Evolutionary conservation across 1,284 basidiomycete species (phyloP), one percentile per base, ranked within the genome.

Genomic region (Leccinum pachyderme): DNA sequence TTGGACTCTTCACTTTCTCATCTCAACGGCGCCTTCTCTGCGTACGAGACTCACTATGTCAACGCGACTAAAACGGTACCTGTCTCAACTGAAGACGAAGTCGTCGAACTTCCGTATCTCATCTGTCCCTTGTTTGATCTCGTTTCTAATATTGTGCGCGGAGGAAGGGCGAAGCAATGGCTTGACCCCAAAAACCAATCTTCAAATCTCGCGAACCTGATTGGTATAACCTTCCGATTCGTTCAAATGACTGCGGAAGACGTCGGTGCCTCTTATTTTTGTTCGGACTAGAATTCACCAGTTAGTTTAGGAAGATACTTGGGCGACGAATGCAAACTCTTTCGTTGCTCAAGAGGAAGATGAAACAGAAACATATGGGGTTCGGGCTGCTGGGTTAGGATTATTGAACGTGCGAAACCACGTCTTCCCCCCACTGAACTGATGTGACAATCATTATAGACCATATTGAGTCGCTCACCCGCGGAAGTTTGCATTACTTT

Each of bases 261-360:
- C 67, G 93, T 93, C 65, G 61, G 82, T 75, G 18, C n/a, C 51
- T 28, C 35, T 28, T 35, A 28, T 53, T 18, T 45, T 54, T 39
- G 45, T 43, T 47, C 11, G 18, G 18, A 43, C 37, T 27, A 31
- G 8, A 24, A 9, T 44, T 61, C 52, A 60, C n/a, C 12, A 51
- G 32, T 6, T 51, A 31, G 7, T 15, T 7, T 49, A 95, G 90
- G 94, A 95, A 69, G 93, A 95, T 49, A 89, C 86, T 39, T 98
- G 96, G 95, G 83, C 83, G 4, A 84, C 78, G 52, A 91, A 98
- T 65, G 85, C 92, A 1, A 96, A 97, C 61, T 86, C 89, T 2
- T 98, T 98, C 68, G 87, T 98, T 25, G 89, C 90, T 24, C 93
- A 98, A 64, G 95, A 98, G 66, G 93, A 98, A 59, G 96, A 98